Base-by-base conservation (phyloP, 2,329 filamentous ascomycete genomes). In the Cadophora luteo-olivacea region DNA sequence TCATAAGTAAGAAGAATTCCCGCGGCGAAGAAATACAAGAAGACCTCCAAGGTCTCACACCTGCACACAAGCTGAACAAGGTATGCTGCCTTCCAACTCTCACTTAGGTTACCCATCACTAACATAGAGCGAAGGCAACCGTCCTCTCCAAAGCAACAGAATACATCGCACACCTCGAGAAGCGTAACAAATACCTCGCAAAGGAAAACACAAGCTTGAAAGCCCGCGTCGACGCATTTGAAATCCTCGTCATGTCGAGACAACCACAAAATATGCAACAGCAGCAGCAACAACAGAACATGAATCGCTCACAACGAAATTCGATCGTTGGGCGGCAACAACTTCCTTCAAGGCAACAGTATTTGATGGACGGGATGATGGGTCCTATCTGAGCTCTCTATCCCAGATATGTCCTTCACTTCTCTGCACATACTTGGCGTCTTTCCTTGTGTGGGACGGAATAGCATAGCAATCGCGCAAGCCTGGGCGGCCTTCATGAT, bases 91-190 rank as follows among this genome's bases (percentile, higher is more conserved):
- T 45, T 14, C 19, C 19, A 45, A 16, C 19, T 61, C 48, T 22
- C 1, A 32, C 55, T 32, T 66, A 63, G 24, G 3, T 16, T 12
- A 49, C 19, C 63, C 22, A 52, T 41, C 33, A 22, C 62, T 65
- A 33, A 71, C 60, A 36, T n/a, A 41, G 5, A 22, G 14, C 33
- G 24, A 52, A 76, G 76, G 75, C 75, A 65, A 77, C 75, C 0
- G 86, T 98, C 55, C 82, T 98, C 62, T 94, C 93, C 73, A 98
- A 98, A 80, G 95, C 95, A 6, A 97, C 94, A 11, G 95, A 97
- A 79, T 97, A 98, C 76, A 98, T 98, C 72, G 88, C 91, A 36
- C 94, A 98, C 79, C 83, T 98, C 1, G 95, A 97, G 79, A 96
- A 96, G 81, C 89, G 93, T 24, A 97, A 97, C 75, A 91, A 89